Base-by-base conservation (phyloP, 805 yeast species). In the Yarrowia sp. region DNA sequence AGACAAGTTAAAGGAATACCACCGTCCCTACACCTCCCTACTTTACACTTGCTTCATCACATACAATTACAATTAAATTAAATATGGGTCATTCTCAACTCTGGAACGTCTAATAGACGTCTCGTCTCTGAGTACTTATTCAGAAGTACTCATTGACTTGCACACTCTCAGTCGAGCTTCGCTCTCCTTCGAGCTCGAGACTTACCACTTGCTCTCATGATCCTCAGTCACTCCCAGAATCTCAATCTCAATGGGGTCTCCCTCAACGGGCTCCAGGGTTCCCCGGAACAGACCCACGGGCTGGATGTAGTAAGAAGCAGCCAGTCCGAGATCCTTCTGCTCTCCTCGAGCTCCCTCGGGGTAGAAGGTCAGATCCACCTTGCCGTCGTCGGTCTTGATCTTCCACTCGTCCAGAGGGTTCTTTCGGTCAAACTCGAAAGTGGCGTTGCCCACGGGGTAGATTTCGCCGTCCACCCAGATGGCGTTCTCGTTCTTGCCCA, bases 401-500 rank as follows among this genome's bases (percentile, higher is more conserved):
- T 61, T 61, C 66, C 66, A 61, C 24, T 46, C 55, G 14, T 9
- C 30, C 9, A 61, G 43, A 6, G 66, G 66, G 38, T 46, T 39
- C 44, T 46, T 38, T 36, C 55, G 53, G 55, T 61, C 66, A 36
- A 38, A 46, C 36, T 44, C 66, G n/a, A 61, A 61, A 2, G 4
- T n/a, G 30, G 46, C 66, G 36, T 61, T 47, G 12, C 66, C 66
- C 9, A 61, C 55, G 15, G 55, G 53, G 55, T 46, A 61, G 24
- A 61, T 61, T 17, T 46, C 55, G 33, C 66, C 66, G 36, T 61
- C 66, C 15, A 61, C 36, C 66, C 66, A 61, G 66, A 61, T 47
- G 55, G 66, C 66, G 55, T 61, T 61, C 17, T 61, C 66, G 55
- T 46, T 47, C 43, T 61, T 47, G 43, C 55, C 55, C 66, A 61